phyloP scores from a whole-genome alignment of 225 moss, liverwort and hornwort genomes.

The Anthoceros angustus region DNA sequence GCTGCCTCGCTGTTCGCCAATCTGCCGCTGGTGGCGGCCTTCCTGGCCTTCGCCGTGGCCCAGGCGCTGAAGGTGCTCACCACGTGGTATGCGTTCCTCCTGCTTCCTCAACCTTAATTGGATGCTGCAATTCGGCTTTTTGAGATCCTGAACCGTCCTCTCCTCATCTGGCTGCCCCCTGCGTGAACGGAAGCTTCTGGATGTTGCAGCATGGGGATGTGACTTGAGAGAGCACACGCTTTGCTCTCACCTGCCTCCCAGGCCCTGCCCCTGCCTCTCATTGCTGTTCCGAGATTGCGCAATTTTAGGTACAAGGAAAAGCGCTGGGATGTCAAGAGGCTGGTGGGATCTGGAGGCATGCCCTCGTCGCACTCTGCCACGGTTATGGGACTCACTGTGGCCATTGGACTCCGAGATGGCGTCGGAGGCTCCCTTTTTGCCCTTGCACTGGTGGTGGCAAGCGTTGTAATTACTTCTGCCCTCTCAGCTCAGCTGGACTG shows the following conservation, averaged over 20 bases:
- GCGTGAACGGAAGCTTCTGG: background rate
- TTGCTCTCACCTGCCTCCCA: constrained; percentile 5
- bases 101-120: constrained; percentile 13
- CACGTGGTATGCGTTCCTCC: constrained; percentile 54
- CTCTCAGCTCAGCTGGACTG: background rate
- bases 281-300: background rate
- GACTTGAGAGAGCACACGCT: background rate
- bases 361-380: constrained; percentile 99
- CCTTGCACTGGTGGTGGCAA: constrained; percentile 70
- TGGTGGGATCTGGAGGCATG: constrained; percentile 93
- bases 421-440: constrained; percentile 80
- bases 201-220: background rate
- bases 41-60: constrained; percentile 76
- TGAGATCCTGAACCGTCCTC: background rate
- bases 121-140: background rate
- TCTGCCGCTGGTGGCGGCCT: constrained; percentile 79
- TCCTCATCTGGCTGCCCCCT: background rate
- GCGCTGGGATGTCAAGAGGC: constrained; percentile 93
- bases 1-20: constrained; percentile 34
- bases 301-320: constrained; percentile 91
- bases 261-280: background rate
- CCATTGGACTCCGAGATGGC: constrained; percentile 82
- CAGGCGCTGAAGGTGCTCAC: constrained; percentile 92
- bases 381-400: constrained; percentile 70
- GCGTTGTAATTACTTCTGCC: constrained; percentile 32